A percentile compares a stretch with the other conserved stretches of the same genome.
Conservation (phyloP, 2,329 filamentous ascomycete genomes). For the Trichophyton rubrum region DNA sequence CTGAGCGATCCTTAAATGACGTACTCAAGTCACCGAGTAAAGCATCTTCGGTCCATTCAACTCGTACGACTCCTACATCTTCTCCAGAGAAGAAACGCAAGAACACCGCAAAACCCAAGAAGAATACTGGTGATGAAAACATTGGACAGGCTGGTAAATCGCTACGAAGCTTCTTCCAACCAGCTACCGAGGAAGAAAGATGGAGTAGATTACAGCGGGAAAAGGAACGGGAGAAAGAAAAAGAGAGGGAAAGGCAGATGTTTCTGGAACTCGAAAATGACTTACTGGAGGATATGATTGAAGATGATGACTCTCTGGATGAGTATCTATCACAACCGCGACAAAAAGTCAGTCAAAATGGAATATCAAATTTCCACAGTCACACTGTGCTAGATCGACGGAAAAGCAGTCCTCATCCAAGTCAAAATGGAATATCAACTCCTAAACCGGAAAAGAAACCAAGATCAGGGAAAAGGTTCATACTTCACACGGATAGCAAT, state of each 20-base stretch:
- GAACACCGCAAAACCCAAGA: neutral
- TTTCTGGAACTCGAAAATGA: constrained; percentile 25
- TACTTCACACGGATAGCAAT: constrained; percentile 12
- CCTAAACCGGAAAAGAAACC: constrained; percentile 10
- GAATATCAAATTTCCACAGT: neutral
- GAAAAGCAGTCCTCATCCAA: constrained; percentile 8
- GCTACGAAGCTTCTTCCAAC: constrained; percentile 31
- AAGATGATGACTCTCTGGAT: constrained; percentile 12
- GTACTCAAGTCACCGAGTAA: constrained; percentile 1
- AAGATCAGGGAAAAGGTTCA: constrained; percentile 19
- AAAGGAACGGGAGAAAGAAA: constrained; percentile 11
- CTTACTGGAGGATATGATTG: constrained; percentile 24
- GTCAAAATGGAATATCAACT: constrained; percentile 3
- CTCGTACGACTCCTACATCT: constrained; percentile 16
- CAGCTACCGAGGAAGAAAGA: constrained; percentile 29
- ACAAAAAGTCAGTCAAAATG: neutral
- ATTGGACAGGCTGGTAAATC: constrained; percentile 21
- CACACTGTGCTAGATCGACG: constrained; percentile 7
- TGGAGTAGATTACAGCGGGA: constrained; percentile 18
- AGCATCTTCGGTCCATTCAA: neutral
- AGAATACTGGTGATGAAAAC: constrained; percentile 12
- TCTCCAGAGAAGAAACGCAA: constrained; percentile 23
- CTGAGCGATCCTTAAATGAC: neutral
- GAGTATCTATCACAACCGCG: neutral
- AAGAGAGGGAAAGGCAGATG: constrained; percentile 17